Conservation (phyloP, 164 flowering plant genomes). For the Aristolochia contorta region DNA sequence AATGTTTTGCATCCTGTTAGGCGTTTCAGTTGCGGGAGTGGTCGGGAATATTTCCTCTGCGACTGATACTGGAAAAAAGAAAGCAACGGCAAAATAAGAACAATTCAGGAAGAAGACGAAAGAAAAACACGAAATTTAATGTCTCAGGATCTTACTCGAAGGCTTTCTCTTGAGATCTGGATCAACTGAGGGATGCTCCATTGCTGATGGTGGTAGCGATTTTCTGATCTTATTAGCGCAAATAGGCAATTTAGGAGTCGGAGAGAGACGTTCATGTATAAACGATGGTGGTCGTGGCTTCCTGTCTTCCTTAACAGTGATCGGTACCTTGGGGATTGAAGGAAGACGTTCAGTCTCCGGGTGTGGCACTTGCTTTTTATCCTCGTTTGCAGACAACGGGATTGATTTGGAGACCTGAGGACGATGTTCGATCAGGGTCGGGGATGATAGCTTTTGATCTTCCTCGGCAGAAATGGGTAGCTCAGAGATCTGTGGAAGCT, state of each 20-base stretch:
- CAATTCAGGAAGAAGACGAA: not conserved
- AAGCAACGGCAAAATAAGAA: not conserved
- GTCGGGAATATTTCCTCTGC: constrained; percentile 11
- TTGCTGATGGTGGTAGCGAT: not conserved
- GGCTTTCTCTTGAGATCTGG: constrained; percentile 11
- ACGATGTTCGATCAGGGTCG: constrained; percentile 1
- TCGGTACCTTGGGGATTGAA: not conserved
- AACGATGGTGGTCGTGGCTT: not conserved
- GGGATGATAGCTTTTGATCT: constrained; percentile 1
- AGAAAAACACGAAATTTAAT: not conserved
- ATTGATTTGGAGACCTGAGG: constrained; percentile 15
- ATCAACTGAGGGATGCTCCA: constrained; percentile 8
- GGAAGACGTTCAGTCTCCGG: not conserved
- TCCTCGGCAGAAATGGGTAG: constrained; percentile 4
- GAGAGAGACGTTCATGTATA: too few relatives aligned
- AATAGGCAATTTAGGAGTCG: too few relatives aligned
- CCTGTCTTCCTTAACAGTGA: constrained; percentile 7
- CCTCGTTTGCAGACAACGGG: not conserved
- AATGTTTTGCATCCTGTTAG: constrained; percentile 33
- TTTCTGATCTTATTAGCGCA: too few relatives aligned
- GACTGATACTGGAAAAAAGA: constrained; percentile 16
- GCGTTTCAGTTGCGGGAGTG: constrained; percentile 30
- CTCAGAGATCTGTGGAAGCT: constrained; percentile 16
- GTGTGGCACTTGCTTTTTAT: not conserved
- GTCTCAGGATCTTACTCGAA: constrained; percentile 20